Evolutionary conservation across 768 basidiomycete genomes (phyloP).

Genomic region (Collybiopsis confluens): DNA sequence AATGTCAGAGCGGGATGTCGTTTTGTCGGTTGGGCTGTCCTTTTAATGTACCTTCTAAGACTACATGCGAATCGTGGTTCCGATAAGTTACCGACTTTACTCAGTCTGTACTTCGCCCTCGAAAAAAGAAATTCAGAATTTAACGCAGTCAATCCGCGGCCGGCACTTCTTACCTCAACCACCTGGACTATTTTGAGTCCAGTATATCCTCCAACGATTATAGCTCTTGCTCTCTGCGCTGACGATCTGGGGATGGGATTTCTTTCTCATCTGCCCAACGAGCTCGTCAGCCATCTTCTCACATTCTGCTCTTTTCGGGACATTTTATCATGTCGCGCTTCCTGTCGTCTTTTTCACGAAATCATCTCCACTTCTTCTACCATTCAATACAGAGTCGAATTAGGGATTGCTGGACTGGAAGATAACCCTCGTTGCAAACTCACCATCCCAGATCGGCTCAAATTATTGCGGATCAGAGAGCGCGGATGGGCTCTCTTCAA

Average conservation of each 20-base stretch:
- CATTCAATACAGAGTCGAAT: background rate
- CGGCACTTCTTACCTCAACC: too few relatives aligned
- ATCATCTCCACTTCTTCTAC: background rate
- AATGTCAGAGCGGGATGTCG: too few relatives aligned
- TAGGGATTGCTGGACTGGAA: constrained; percentile 1
- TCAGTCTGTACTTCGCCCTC: too few relatives aligned
- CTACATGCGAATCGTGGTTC: too few relatives aligned
- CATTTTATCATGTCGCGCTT: background rate
- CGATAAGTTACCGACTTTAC: too few relatives aligned
- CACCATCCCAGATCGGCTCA: background rate
- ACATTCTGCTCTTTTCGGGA: background rate
- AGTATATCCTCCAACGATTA: background rate
- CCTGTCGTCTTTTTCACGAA: background rate
- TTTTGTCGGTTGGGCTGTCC: too few relatives aligned
- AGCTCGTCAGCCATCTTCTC: constrained; percentile 1
- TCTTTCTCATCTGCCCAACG: constrained; percentile 2
- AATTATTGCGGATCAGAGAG: background rate
- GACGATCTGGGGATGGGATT: background rate
- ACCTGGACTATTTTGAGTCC: background rate
- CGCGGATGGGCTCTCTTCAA: constrained; percentile 1
- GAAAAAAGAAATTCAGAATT: too few relatives aligned
- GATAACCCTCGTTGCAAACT: constrained; percentile 2
- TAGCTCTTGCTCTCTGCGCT: too few relatives aligned
- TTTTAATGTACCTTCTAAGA: too few relatives aligned
- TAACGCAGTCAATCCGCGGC: too few relatives aligned